Evolutionary conservation across 164 flowering plant species (phyloP).

Genomic region (Stephania japonica): DNA sequence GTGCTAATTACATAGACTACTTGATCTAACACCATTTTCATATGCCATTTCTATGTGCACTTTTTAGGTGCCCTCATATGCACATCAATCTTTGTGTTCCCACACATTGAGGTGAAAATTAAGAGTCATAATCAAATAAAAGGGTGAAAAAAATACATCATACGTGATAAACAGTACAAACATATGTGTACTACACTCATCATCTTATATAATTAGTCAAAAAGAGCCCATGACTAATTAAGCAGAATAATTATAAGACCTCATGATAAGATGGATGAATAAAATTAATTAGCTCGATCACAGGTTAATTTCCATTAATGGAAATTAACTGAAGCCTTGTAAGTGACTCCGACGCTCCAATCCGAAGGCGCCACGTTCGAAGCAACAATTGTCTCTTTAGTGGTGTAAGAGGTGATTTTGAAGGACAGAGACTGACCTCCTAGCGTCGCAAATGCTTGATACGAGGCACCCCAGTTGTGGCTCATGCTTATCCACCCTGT

Average conservation of each 20-base stretch:
- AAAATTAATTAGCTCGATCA: too few relatives aligned
- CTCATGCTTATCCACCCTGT: conserved; percentile 53
- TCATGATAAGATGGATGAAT: too few relatives aligned
- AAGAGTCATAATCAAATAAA: too few relatives aligned
- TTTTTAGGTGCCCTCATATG: too few relatives aligned
- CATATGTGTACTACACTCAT: not conserved
- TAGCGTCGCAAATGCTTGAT: conserved; percentile 66
- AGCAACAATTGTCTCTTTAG: conserved; percentile 46
- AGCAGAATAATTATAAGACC: too few relatives aligned
- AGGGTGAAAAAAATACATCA: too few relatives aligned
- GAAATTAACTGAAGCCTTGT: conserved; percentile 52
- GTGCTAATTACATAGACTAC: too few relatives aligned
- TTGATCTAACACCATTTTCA: too few relatives aligned
- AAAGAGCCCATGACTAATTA: too few relatives aligned
- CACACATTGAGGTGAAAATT: too few relatives aligned
- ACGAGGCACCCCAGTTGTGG: conserved; percentile 97
- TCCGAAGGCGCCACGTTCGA: conserved; percentile 49
- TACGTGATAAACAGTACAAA: not conserved
- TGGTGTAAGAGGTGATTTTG: conserved; percentile 53
- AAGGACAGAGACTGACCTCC: conserved; percentile 82
- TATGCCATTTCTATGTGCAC: too few relatives aligned
- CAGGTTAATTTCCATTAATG: conserved; percentile 19
- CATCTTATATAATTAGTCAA: not conserved
- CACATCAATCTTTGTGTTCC: too few relatives aligned
- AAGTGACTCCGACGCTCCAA: conserved; percentile 37